Evolutionary conservation across 345 rosid species (phyloP).

Genomic region (Raphanus sativus): DNA sequence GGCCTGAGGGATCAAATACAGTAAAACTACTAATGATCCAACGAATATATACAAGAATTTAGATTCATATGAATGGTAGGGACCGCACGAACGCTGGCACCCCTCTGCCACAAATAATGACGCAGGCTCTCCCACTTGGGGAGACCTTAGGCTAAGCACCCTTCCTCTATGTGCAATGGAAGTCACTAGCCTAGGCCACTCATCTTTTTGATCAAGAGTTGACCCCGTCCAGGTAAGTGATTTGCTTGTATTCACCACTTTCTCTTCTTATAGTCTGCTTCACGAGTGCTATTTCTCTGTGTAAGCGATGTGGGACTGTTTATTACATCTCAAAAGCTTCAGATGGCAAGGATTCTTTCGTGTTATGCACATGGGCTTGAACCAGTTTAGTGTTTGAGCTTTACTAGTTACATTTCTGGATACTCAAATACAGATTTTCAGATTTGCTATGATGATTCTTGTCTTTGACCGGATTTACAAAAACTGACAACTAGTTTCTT

Average conservation of each 20-base stretch:
- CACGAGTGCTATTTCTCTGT: accelerated
- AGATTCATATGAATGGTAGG: conserved; percentile 10
- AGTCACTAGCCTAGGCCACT: conserved; percentile 39
- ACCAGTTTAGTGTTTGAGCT: background rate
- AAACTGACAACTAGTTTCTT: no score
- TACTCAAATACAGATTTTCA: no score
- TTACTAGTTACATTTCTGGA: no score
- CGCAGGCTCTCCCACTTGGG: conserved; percentile 49
- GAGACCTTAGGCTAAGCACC: conserved; percentile 37
- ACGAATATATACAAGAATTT: no score
- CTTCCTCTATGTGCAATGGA: conserved; percentile 33
- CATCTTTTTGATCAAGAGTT: conserved; percentile 20
- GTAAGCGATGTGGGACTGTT: conserved; percentile 16
- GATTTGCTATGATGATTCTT: no score
- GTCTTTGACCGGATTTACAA: no score
- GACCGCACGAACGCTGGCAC: conserved; percentile 57
- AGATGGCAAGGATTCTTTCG: background rate
- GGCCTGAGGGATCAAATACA: no score
- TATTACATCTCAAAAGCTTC: background rate
- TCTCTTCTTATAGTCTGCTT: background rate
- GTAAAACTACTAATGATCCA: no score
- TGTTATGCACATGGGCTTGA: background rate
- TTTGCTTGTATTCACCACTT: accelerated
- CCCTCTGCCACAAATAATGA: conserved; percentile 52
- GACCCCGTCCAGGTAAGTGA: conserved; percentile 43